A percentile compares a stretch with the other conserved stretches of the same genome.
Conservation (phyloP, 2,329 filamentous ascomycete genomes). For the Huntiella savannae region DNA sequence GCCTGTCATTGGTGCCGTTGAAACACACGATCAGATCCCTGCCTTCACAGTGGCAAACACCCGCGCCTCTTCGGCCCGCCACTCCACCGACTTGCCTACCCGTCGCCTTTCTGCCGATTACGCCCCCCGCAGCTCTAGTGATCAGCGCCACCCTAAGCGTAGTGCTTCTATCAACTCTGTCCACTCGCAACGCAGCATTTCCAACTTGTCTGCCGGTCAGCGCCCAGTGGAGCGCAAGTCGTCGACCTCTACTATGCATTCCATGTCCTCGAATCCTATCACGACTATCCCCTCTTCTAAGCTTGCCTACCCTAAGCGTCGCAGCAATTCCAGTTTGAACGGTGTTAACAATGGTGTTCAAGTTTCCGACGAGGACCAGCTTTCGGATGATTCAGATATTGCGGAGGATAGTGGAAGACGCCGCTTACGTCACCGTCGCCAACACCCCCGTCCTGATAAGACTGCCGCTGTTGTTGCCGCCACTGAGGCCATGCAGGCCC, state of each 20-base stretch:
- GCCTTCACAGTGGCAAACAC: not conserved
- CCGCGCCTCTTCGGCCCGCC: not conserved
- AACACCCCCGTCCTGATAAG: constrained; percentile 1
- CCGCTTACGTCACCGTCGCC: not conserved
- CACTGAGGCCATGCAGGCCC: constrained; percentile 8
- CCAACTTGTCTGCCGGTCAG: not conserved
- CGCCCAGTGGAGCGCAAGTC: constrained; percentile 2
- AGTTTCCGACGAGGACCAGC: constrained; percentile 2
- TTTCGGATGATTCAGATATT: constrained; percentile 5
- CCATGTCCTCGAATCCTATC: not conserved
- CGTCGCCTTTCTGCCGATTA: constrained; percentile 3
- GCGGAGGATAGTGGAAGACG: constrained; percentile 2
- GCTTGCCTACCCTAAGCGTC: constrained; percentile 4
- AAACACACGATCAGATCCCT: not conserved
- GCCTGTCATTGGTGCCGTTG: not conserved
- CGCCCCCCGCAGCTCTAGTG: not conserved
- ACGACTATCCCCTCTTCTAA: constrained; percentile 2
- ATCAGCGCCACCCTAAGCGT: constrained; percentile 1
- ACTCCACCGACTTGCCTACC: not conserved
- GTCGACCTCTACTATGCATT: constrained; percentile 7
- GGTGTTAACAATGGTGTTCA: not conserved
- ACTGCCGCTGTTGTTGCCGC: constrained; percentile 5
- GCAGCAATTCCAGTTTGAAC: not conserved
- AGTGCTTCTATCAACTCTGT: constrained; percentile 4
- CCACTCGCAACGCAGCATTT: constrained; percentile 3